These are phyloP conservation scores for Dendrobium officinale DNA, from an alignment of 106 monocot genomes.

Conservation along the genomic window DNA sequence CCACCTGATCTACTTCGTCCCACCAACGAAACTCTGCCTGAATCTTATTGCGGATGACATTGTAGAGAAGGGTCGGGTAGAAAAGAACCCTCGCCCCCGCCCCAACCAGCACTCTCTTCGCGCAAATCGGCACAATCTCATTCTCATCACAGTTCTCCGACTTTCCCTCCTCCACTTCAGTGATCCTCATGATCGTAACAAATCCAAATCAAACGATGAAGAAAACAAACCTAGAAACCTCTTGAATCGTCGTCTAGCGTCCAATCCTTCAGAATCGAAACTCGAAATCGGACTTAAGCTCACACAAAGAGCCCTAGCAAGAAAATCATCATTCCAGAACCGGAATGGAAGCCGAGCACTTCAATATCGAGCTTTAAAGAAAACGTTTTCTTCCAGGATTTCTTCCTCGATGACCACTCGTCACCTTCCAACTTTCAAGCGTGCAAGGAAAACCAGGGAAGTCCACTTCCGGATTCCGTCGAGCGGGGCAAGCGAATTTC, in stretches of 20 bases:
- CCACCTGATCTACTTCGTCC: constrained; percentile 79
- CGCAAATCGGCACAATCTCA: constrained; percentile 15
- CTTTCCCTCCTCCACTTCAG: constrained; percentile 23
- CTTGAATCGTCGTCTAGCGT: neutral
- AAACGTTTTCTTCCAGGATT: neutral
- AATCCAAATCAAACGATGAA: neutral
- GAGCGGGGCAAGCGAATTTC: neutral
- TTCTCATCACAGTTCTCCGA: constrained; percentile 1
- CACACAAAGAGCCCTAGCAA: neutral
- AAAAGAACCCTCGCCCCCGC: constrained; percentile 79
- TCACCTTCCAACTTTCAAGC: neutral
- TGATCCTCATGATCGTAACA: constrained; percentile 16
- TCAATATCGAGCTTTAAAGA: neutral
- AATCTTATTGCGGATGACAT: constrained; percentile 67
- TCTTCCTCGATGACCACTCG: neutral
- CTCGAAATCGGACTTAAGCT: neutral
- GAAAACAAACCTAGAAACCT: neutral
- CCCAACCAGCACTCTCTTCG: constrained; percentile 59
- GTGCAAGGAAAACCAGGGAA: neutral
- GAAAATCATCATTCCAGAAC: neutral
- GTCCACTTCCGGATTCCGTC: constrained; percentile 5
- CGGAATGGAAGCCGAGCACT: neutral
- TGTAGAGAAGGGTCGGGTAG: constrained; percentile 86
- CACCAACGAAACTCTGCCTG: constrained; percentile 89
- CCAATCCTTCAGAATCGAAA: neutral